Base-by-base conservation (phyloP, 2,329 filamentous ascomycete species). In the Epichloe festucae region DNA sequence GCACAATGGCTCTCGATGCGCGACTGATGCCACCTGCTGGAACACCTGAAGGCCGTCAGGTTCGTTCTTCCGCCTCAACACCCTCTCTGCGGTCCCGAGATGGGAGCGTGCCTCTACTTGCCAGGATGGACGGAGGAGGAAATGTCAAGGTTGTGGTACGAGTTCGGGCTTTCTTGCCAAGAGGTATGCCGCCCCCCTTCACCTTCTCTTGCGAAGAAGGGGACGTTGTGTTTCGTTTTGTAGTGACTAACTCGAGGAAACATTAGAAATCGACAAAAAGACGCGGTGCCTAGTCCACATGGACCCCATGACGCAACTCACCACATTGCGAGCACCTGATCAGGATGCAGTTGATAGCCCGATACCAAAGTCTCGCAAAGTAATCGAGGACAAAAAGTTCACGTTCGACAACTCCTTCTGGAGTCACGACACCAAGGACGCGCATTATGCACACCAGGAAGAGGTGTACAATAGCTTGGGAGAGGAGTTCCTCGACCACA, bases 401-500 rank as follows among this genome's bases (percentile, higher is more conserved):
- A 90, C 87, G 2, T 98, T 98, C 65, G 93, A 98, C 73, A 95
- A 89, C 65, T 97, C 90, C 0, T 98, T 97, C 71, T 98, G 93
- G 90, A 97, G 91, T 54, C 89, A 96, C 69, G 73, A 91, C 65
- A 77, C 77, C 52, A 67, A 74, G 27, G 89, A 95, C 63, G 73
- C 81, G 35, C 88, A 96, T 70, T 98, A 96, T 65, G 90, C 93
- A 3, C 79, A 85, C 55, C 93, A 98, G 66, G 87, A 89, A 61
- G 87, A 96, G 62, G 85, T 98, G 52, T 97, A 98, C 74, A 88
- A 93, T 63, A 86, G 85, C 53, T 78, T 98, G 23, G 93, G 93
- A 51, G 89, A 96, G 67, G 93, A 97, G 64, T 97, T 98, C 59
- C 78, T 98, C 56, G 93, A 98, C 68, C 93, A 98, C 76, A 98